A percentile compares a stretch with the other conserved stretches of the same genome.
phyloP scores from a whole-genome alignment of 768 basidiomycete genomes.

The Tephrocybe sp. region DNA sequence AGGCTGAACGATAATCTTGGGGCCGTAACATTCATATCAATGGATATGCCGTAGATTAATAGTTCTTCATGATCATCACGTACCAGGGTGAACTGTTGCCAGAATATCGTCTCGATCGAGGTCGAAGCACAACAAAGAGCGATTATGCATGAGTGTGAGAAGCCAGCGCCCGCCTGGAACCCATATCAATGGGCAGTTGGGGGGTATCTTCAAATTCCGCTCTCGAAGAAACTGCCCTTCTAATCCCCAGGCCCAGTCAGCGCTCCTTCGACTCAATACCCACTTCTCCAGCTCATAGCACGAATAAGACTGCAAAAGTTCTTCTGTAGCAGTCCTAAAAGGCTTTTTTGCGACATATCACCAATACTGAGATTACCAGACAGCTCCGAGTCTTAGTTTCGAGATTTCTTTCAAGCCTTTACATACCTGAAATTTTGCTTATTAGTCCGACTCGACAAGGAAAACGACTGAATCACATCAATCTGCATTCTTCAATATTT shows the following conservation, averaged over 20 bases:
- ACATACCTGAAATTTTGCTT: not conserved
- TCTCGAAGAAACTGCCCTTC: no score
- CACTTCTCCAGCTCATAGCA: not conserved
- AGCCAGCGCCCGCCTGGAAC: no score
- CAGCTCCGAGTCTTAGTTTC: not conserved
- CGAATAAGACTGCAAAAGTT: slow-evolving; percentile 1
- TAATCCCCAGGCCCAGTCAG: not conserved
- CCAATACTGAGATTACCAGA: not conserved
- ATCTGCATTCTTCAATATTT: not conserved
- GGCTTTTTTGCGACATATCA: not conserved
- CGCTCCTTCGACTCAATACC: not conserved
- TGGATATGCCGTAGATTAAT: no score
- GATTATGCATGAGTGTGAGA: no score
- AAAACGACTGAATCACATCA: not conserved
- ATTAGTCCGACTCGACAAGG: not conserved
- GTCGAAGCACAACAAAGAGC: no score
- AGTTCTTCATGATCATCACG: no score
- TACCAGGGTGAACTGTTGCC: no score
- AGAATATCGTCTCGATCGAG: no score
- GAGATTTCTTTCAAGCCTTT: not conserved
- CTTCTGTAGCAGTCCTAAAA: not conserved
- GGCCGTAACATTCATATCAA: no score
- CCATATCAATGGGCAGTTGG: no score
- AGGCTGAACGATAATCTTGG: no score
- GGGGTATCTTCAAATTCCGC: no score